These are phyloP conservation scores for Aspergillus sp. DNA, from an alignment of 2,329 filamentous ascomycete species.

Conservation along the genomic window DNA sequence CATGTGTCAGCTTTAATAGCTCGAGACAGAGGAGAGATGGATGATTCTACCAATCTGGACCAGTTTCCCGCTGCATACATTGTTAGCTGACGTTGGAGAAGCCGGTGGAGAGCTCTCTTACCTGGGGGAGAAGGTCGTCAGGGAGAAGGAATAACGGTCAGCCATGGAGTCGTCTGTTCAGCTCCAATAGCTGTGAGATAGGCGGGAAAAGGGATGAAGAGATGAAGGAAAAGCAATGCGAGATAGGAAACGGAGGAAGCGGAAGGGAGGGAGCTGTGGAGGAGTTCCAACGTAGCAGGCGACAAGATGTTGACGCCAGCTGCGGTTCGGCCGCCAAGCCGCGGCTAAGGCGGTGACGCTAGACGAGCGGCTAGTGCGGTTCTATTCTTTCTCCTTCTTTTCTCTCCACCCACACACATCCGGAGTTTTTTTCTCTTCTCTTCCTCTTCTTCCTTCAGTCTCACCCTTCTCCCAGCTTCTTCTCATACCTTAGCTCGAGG, in stretches of 20 bases:
- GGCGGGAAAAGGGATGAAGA: slow-evolving; percentile 1
- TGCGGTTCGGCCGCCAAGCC: slow-evolving; percentile 15
- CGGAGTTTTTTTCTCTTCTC: neutral
- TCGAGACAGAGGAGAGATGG: neutral
- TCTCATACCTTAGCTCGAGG: slow-evolving; percentile 6
- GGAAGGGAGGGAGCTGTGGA: slow-evolving; percentile 4
- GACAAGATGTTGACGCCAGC: slow-evolving; percentile 34
- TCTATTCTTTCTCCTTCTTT: slow-evolving; percentile 16
- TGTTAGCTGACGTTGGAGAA: slow-evolving; percentile 41
- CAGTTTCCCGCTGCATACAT: slow-evolving; percentile 77
- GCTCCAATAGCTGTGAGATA: slow-evolving; percentile 15
- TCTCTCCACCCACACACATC: neutral
- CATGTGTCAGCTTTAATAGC: slow-evolving; percentile 14
- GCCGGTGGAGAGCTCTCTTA: slow-evolving; percentile 35
- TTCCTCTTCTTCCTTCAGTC: neutral
- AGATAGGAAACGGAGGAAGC: slow-evolving; percentile 25
- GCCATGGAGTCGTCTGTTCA: slow-evolving; percentile 63
- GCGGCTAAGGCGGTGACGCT: slow-evolving; percentile 19
- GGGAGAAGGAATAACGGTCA: slow-evolving; percentile 97
- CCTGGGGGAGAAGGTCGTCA: slow-evolving; percentile 99
- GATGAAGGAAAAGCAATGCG: slow-evolving; percentile 10
- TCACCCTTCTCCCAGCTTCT: neutral
- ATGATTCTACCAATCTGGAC: slow-evolving; percentile 80
- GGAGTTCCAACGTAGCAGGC: slow-evolving; percentile 14
- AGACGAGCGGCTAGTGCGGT: slow-evolving; percentile 20